Evolutionary conservation across 2,329 filamentous ascomycete genomes (phyloP).

Genomic region (Neoscytalidium dimidiatum): DNA sequence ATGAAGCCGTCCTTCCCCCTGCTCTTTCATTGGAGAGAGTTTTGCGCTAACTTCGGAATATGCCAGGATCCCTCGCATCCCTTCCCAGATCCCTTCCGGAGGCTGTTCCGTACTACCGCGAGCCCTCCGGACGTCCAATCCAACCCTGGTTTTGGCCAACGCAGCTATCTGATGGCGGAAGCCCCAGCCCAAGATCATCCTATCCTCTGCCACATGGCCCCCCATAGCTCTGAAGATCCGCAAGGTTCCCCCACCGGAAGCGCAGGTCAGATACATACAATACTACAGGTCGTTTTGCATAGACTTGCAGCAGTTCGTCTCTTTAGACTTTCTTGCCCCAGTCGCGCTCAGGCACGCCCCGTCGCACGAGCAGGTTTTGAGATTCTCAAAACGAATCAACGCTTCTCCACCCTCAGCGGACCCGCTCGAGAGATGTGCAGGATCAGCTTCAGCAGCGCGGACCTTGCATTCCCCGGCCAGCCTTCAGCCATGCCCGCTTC

Average conservation of each 20-base stretch:
- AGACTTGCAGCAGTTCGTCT: neutral
- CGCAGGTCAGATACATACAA: neutral
- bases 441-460: neutral
- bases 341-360: neutral
- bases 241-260: neutral
- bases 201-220: neutral
- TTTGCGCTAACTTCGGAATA: neutral
- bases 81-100: neutral
- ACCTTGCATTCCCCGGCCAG: neutral
- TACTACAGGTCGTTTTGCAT: slow-evolving; percentile 6
- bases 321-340: neutral
- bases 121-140: neutral
- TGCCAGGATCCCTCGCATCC: neutral
- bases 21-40: neutral
- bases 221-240: neutral
- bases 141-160: neutral
- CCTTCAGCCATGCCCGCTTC: neutral
- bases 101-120: neutral
- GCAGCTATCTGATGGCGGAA: neutral
- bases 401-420: neutral
- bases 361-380: neutral
- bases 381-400: neutral
- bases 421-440: neutral
- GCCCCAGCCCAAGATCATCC: neutral
- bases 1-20: neutral